A percentile compares a stretch with the other conserved stretches of the same genome.
Evolutionary conservation across 31 red algal genomes (phyloP).

Genomic region (Odonthalia washingtoniensis): DNA sequence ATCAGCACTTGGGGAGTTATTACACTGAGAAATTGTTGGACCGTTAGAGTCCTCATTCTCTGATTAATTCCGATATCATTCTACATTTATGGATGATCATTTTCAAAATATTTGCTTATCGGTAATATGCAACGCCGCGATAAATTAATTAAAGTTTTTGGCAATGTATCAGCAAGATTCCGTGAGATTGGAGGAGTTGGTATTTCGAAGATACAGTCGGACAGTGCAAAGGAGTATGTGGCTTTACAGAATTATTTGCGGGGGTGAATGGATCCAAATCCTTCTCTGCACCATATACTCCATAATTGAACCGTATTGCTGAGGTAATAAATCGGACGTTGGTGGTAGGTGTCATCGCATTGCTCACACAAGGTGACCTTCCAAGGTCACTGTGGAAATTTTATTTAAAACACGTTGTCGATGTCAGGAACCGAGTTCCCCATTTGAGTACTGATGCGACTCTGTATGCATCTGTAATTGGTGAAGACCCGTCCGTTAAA

Average conservation of each 20-base stretch:
- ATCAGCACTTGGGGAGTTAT: slow-evolving; percentile 2
- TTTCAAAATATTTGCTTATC: slow-evolving; percentile 5
- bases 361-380: slow-evolving; percentile 23
- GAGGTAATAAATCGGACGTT: slow-evolving; percentile 9
- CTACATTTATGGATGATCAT: slow-evolving; percentile 31
- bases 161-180: background rate
- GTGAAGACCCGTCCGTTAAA: background rate
- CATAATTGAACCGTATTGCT: slow-evolving; percentile 20
- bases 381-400: slow-evolving; percentile 1
- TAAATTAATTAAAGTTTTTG: background rate
- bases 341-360: background rate
- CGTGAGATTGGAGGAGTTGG: background rate
- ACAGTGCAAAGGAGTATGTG: slow-evolving; percentile 11
- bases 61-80: slow-evolving; percentile 14
- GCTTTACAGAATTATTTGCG: background rate
- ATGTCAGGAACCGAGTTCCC: background rate
- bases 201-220: slow-evolving; percentile 6
- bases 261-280: background rate
- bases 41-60: slow-evolving; percentile 9
- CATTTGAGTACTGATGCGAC: background rate
- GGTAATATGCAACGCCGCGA: background rate
- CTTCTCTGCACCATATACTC: slow-evolving; percentile 27
- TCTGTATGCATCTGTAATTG: background rate
- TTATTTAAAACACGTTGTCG: slow-evolving; percentile 3
- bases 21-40: slow-evolving; percentile 8